phyloP scores from a whole-genome alignment of 495 filamentous ascomycete species.

The Lindgomyces ingoldianus region DNA sequence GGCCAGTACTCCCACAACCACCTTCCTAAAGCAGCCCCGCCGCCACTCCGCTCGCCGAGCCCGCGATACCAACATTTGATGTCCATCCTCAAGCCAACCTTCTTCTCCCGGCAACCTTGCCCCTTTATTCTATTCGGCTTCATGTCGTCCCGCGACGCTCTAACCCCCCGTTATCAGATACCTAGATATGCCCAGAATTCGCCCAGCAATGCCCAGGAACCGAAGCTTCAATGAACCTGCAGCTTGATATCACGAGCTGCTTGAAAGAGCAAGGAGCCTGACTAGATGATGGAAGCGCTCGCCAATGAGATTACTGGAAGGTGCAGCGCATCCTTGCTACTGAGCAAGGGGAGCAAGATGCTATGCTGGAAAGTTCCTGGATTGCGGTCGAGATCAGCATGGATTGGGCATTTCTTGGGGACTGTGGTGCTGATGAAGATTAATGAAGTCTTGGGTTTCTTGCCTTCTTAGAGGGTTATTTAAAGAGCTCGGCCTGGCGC shows the following conservation, averaged over 20 bases:
- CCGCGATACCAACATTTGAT: background rate
- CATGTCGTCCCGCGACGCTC: background rate
- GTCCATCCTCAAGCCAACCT: background rate
- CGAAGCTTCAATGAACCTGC: background rate
- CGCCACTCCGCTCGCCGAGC: background rate
- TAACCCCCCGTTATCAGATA: background rate
- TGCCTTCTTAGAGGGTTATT: too few relatives aligned
- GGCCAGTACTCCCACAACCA: background rate
- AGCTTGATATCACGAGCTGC: background rate
- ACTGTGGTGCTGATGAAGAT: background rate
- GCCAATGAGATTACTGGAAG: background rate
- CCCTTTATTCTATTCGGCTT: background rate
- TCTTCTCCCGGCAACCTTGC: background rate
- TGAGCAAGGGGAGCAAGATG: background rate
- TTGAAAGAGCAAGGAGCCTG: background rate
- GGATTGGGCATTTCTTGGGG: background rate
- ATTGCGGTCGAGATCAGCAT: background rate
- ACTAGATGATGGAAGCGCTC: background rate
- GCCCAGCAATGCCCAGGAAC: background rate
- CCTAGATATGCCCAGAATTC: background rate
- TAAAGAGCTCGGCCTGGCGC: background rate
- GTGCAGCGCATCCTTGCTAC: background rate
- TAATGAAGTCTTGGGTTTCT: too few relatives aligned
- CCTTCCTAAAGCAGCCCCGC: background rate
- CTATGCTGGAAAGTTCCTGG: background rate